phyloP scores from a whole-genome alignment of 176 grass and related monocot genomes.

The Secale cereale region DNA sequence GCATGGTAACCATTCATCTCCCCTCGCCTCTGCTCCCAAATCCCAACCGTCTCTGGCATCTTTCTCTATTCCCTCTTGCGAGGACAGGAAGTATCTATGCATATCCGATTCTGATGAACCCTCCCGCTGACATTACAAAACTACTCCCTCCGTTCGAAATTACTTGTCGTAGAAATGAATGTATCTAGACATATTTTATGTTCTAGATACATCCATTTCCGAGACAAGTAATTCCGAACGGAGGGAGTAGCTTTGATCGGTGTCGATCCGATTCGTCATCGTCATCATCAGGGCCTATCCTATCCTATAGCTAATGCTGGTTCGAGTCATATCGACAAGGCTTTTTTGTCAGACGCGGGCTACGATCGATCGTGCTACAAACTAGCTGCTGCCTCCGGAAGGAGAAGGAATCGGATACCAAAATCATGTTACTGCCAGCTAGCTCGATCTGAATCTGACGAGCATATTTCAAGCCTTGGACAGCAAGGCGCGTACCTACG shows the following conservation, averaged over 20 bases:
- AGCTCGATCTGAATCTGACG: not conserved
- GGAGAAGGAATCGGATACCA: not conserved
- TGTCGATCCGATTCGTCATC: not conserved
- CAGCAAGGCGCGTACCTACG: conserved; percentile 23
- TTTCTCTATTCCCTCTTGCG: too few relatives aligned
- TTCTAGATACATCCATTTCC: too few relatives aligned
- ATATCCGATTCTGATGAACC: too few relatives aligned
- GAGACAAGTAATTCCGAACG: too few relatives aligned
- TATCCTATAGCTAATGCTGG: not conserved
- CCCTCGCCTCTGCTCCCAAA: conserved; percentile 1
- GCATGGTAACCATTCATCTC: too few relatives aligned
- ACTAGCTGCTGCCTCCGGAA: too few relatives aligned
- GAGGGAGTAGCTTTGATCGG: too few relatives aligned
- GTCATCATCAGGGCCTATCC: not conserved
- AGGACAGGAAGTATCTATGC: too few relatives aligned
- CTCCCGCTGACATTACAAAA: not conserved
- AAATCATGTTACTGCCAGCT: not conserved
- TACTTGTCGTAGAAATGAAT: too few relatives aligned
- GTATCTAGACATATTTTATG: too few relatives aligned
- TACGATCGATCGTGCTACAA: not conserved
- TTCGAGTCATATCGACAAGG: not conserved
- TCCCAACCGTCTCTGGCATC: not conserved
- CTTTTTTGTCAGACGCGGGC: conserved; percentile 8
- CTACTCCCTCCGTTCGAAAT: too few relatives aligned
- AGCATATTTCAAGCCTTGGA: conserved; percentile 28